Evolutionary conservation across 2,329 filamentous ascomycete species (phyloP).

Genomic region (Beauveria pseudobassiana): DNA sequence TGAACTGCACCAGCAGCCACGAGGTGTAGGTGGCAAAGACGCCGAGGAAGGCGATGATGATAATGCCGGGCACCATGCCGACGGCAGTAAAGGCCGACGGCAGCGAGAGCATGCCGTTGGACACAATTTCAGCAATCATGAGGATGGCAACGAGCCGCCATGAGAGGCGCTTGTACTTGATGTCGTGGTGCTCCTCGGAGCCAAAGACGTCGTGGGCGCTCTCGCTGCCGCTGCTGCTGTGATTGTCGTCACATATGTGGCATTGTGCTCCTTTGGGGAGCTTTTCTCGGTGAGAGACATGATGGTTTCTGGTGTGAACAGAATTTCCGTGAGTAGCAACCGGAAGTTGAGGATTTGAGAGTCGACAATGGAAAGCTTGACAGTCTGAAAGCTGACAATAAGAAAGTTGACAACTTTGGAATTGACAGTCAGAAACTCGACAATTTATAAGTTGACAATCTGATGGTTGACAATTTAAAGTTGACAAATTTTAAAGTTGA

Average conservation of each 20-base stretch:
- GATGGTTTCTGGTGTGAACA: neutral
- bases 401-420: no score
- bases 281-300: neutral
- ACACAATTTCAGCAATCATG: constrained; percentile 50
- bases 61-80: constrained; percentile 43
- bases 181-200: constrained; percentile 22
- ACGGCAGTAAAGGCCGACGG: constrained; percentile 44
- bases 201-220: constrained; percentile 20
- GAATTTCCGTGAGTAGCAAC: neutral
- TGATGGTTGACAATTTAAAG: no score
- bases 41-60: constrained; percentile 43
- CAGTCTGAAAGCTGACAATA: no score
- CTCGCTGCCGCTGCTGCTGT: neutral
- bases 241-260: neutral
- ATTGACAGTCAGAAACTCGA: no score
- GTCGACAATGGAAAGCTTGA: no score
- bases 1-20: constrained; percentile 43
- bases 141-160: constrained; percentile 45
- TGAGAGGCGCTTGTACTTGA: constrained; percentile 46
- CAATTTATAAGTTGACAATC: no score
- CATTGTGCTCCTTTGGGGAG: neutral
- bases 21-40: constrained; percentile 43
- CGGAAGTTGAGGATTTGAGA: no score
- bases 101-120: constrained; percentile 45
- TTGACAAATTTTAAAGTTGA: no score